Base-by-base conservation (phyloP, 768 basidiomycete genomes). In the Tubosaeta sp. region DNA sequence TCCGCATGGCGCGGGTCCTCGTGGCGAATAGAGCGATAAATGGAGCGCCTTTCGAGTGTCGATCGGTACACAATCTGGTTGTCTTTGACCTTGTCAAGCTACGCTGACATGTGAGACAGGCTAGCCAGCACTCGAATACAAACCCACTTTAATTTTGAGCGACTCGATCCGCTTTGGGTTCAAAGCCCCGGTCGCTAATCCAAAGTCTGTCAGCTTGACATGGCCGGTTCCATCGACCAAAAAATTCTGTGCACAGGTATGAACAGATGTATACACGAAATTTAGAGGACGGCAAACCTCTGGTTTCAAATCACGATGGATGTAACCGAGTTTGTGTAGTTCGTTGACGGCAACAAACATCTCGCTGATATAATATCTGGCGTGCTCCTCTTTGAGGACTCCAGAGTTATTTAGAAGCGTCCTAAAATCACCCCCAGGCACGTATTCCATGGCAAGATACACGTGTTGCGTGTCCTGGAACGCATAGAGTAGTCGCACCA, bases 401-500 rank as follows among this genome's bases (percentile, higher is more conserved):
- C 97, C 97, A 0, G 95, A 94, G 67, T 97, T 99, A 72, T 97
- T 99, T 35, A 99, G 79, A 35, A 99, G 80, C 0, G 97, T 99
- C 16, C 97, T 83, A 75, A 99, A 99, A 67, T 99, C 97, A 45
- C 97, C 97, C 19, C 97, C 97, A 1, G 95, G 94, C 16, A 98
- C 95, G 66, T 97, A 98, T 76, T 98, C 95, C 95, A 98, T 98
- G 2, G 95, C 95, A 43, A 98, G 86, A 66, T 95, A 98, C 16
- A 98, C 93, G 61, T 89, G 78, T 50, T 88, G 78, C 0, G 83
- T 75, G 64, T 99, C 95, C 71, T 99, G 97, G 72, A 99, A 99
- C 3, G 97, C 97, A 65, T 99, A 99, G 5, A 99, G 74, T 8
- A 99, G 76, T 25, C 86, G 78, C 43, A 98, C 97, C 52, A 99